Evolutionary conservation across 176 grass and related monocot genomes (phyloP), one percentile per base, ranked within the genome.

Genomic region (Triticum turgidum): DNA sequence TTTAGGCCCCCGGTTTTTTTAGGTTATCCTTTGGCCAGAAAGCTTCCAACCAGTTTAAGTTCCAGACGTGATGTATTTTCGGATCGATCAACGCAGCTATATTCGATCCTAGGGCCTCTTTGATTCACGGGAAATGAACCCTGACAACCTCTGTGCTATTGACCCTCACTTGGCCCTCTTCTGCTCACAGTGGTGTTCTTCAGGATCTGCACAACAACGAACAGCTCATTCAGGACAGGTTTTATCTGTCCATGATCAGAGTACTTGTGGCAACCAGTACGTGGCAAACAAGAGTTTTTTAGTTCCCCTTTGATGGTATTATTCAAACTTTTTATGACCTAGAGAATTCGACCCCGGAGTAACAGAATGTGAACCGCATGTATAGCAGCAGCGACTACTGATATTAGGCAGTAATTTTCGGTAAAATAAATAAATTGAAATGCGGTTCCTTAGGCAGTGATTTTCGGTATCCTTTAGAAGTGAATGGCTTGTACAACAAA

Each of bases 181-280:
- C 96, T 93, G 79, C 89, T 92, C 9, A 98, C 93, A 61, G 96
- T 95, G 12, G 96, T 98, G 20, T 98, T 98, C 87, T 98, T 98
- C 79, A 97, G 82, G 67, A 97, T 97, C 95, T 97, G 83, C 89
- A 83, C 76, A 85, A 80, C 6, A 24, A 67, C 62, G 3, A 65
- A 78, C n/a, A 42, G 7, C 30, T 87, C n/a, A 38, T 39, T 77
- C 38, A 81, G 15, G 80, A 84, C 44, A 82, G n/a, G 56, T 38
- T 70, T 51, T 77, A 80, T 85, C 5, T 71, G 5, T 74, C 22
- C 71, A 47, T 45, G 6, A 47, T 61, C 13, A 68, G 11, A 25
- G 13, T 4, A 86, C 11, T 66, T 14, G 9, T 73, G 25, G 27
- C 62, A 21, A 86, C 9, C 42, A 68, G 62, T 79, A 15, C 51